Base-by-base conservation (phyloP, 2,329 filamentous ascomycete genomes). In the Pleomassaria siparia region DNA sequence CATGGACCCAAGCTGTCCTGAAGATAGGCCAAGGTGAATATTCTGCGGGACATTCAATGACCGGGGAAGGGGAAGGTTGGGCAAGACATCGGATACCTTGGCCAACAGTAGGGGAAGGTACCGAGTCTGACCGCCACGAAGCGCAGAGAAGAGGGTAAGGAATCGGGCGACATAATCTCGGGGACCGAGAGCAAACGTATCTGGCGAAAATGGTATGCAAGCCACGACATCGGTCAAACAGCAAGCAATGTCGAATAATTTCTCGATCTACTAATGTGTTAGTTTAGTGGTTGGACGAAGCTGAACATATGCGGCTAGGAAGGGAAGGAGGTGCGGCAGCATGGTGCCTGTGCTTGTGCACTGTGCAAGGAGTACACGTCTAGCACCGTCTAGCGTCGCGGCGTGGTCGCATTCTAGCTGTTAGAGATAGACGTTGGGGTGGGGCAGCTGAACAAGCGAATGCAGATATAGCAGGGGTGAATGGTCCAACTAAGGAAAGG, bases 91-190 rank as follows among this genome's bases (percentile, higher is more conserved):
- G 51, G 85, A 80, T 30, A 92, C 80, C 72, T 92, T 94, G 66
- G 80, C 81, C 46, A 94, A 72, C 1, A 95, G 78, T 0, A 95
- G 77, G 2, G 89, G 89, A 12, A 92, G 75, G 64, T 90, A 94
- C 43, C 87, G 85, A 52, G 86, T 81, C 47, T 91, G 81, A 6
- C 88, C 88, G 47, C 83, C 85, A n/a, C 88, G 87, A 15, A 94
- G 78, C 8, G 83, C 76, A 2, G 85, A 84, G 2, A 91, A 76
- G 8, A 90, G 78, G 49, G 80, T 82, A 32, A 88, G 73, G 24
- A 91, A 79, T 11, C 69, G 83, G 50, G 83, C 83, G 4, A 95
- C 80, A 62, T 89, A 85, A 60, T 92, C 87, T 28, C 84, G 84
- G 2, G 89, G 88, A 7, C 64, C 67, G 29, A 69, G 54, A 10